These are phyloP conservation scores for Trichophyton verrucosum DNA, from an alignment of 2,329 filamentous ascomycete genomes.

Conservation along the genomic window DNA sequence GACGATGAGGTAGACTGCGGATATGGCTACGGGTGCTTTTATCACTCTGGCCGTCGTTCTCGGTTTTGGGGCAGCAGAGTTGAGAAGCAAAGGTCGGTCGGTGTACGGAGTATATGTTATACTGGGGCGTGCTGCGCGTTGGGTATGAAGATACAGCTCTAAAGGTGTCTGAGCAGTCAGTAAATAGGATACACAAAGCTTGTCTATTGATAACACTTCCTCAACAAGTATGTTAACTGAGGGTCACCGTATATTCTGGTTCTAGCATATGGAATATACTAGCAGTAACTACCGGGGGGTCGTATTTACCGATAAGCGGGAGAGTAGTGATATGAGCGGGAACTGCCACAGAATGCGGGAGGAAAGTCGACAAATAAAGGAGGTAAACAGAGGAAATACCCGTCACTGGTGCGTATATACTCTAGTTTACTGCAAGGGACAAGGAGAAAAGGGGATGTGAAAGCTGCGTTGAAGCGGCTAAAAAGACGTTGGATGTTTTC, in stretches of 20 bases:
- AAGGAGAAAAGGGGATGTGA: not conserved
- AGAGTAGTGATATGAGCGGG: not conserved
- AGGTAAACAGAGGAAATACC: not conserved
- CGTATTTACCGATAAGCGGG: not conserved
- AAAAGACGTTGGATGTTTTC: not conserved
- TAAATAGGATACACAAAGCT: not conserved
- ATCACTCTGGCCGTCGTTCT: not conserved
- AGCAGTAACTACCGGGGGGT: not conserved
- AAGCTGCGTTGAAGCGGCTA: not conserved
- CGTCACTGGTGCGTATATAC: not conserved
- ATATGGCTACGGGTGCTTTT: not conserved
- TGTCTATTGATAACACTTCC: not conserved
- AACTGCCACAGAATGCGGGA: not conserved
- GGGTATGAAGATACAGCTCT: not conserved
- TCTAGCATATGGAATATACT: not conserved
- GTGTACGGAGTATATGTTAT: too few species aligned
- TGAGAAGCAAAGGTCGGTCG: not conserved
- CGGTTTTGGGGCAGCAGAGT: not conserved
- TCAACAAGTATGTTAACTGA: not conserved
- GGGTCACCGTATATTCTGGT: not conserved
- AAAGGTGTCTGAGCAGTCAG: not conserved
- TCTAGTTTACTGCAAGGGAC: not conserved
- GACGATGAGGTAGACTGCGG: too few species aligned
- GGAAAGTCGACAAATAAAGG: not conserved
- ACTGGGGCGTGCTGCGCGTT: not conserved